Evolutionary conservation across 202 grass and related monocot species (phyloP).

Genomic region (Elaeis oleifera): DNA sequence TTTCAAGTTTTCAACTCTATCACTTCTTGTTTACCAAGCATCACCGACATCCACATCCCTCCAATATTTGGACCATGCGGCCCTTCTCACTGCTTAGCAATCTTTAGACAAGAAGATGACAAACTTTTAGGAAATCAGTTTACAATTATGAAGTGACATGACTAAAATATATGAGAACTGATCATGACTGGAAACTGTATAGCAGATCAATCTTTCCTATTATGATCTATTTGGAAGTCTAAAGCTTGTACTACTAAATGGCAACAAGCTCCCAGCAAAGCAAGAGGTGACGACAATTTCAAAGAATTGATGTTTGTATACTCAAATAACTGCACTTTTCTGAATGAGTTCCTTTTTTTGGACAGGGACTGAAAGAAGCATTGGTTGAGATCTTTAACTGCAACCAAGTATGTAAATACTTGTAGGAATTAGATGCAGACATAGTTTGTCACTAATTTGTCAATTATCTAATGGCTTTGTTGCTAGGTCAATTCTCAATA

Average conservation of each 20-base stretch:
- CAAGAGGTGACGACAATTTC: constrained; percentile 6
- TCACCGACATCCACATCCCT: no score
- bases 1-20: no score
- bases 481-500: no score
- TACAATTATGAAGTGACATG: no score
- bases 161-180: not conserved
- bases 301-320: not conserved
- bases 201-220: constrained; percentile 15
- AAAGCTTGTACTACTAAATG: constrained; percentile 13
- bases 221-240: constrained; percentile 17
- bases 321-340: no score
- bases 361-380: constrained; percentile 17
- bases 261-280: constrained; percentile 7
- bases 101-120: no score
- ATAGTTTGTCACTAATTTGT: not conserved
- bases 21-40: no score
- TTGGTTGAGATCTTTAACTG: not conserved
- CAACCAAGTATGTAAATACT: constrained; percentile 1
- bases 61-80: no score
- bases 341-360: no score
- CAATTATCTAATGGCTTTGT: not conserved
- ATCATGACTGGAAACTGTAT: not conserved
- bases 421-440: no score
- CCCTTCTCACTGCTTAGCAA: no score
- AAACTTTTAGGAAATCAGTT: no score